Evolutionary conservation across 805 yeast genomes (phyloP), one percentile per base, ranked within the genome.

Genomic region (Saturnispora gosingensis): DNA sequence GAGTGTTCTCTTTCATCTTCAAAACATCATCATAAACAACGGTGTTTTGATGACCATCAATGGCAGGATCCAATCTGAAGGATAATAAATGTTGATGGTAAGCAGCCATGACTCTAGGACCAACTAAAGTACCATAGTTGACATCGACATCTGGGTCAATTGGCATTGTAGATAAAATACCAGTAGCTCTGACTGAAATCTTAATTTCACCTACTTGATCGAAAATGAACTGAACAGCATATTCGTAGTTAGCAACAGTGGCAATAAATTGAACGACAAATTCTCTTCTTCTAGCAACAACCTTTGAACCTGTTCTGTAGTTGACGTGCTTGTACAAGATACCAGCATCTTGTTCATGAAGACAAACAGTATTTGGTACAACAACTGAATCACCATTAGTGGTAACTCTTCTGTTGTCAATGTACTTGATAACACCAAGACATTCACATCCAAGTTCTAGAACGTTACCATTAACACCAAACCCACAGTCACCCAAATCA

Each of bases 401-500:
- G 60, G 77, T 73, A 54, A 76, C 71, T 59, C 80, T 76, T 54
- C 73, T 66, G 54, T 81, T 79, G 62, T 85, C 88, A 62, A 85
- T 65, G 72, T 85, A 85, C 66, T 82, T 79, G 67, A 85, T 84
- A 54, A 80, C 80, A 60, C 93, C 93, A 46, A 85, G 73, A 75
- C 93, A 85, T 71, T 85, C 90, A 69, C 93, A 85, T 50, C 93
- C 93, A 56, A 85, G 74, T 46, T 69, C 73, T 62, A 85, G 74
- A 48, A 77, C 75, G 71, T 85, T 83, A 57, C 85, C 89, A 55
- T 74, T 77, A 57, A 73, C 77, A 68, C 93, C 93, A 56, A 85
- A 85, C 20, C 95, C 93, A 72, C 85, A 79, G 68, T 86, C 93
- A 66, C 93, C 93, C 63, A 85, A 74, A 68, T 85, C 93, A 59